A percentile compares a stretch with the other conserved stretches of the same genome.
These are phyloP conservation scores for Agaricus sinodeliciosus DNA, from an alignment of 768 basidiomycete genomes.

Conservation along the genomic window DNA sequence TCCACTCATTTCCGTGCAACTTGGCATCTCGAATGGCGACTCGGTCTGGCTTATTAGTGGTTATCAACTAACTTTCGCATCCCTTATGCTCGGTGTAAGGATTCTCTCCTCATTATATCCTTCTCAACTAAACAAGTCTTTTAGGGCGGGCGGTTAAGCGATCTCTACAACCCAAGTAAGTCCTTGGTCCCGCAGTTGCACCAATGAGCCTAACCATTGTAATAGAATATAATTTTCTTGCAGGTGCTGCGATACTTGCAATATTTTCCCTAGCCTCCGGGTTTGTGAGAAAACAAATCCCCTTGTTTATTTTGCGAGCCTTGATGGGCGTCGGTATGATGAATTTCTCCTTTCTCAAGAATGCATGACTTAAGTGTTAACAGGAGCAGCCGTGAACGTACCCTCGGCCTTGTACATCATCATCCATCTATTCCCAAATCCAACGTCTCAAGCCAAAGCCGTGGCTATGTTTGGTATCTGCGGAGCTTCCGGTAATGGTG, in stretches of 20 bases:
- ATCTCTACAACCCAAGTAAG: not conserved
- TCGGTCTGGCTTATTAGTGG: not conserved
- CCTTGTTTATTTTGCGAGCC: conserved; percentile 39
- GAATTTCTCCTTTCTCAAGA: not conserved
- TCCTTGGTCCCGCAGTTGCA: no score
- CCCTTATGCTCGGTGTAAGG: not conserved
- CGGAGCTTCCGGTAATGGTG: conserved; percentile 39
- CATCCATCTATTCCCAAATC: conserved; percentile 39
- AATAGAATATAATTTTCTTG: not conserved
- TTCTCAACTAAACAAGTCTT: not conserved
- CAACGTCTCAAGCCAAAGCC: conserved; percentile 35
- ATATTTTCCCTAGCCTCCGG: conserved; percentile 33
- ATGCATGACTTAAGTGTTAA: not conserved
- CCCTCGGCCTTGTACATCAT: conserved; percentile 40
- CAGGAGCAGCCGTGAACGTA: conserved; percentile 38
- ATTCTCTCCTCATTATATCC: not conserved
- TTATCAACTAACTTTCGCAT: conserved; percentile 3
- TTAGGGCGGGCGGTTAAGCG: not conserved
- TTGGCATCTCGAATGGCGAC: not conserved
- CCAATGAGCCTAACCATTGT: not conserved
- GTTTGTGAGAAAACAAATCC: conserved; percentile 34
- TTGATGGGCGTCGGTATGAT: conserved; percentile 35
- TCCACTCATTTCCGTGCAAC: not conserved
- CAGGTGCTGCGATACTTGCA: conserved; percentile 20
- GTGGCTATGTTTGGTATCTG: conserved; percentile 37